These are phyloP conservation scores for Lolium perenne DNA, from an alignment of 176 grass and related monocot genomes.

Conservation along the genomic window DNA sequence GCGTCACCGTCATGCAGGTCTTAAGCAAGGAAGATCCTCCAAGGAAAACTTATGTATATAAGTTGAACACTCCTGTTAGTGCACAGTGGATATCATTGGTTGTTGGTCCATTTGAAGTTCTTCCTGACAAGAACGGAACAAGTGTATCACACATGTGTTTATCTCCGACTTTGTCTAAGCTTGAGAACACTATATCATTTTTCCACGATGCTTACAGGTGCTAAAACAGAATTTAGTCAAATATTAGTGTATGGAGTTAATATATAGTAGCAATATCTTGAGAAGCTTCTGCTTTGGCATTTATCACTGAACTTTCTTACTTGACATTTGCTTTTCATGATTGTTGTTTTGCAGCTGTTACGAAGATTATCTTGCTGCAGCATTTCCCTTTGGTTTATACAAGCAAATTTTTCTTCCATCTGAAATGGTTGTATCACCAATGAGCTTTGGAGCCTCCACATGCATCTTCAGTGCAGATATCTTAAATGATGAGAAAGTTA, in stretches of 20 bases:
- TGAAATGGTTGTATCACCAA: constrained; percentile 69
- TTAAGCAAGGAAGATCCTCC: constrained; percentile 89
- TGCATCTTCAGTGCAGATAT: constrained; percentile 90
- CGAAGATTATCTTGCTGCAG: constrained; percentile 83
- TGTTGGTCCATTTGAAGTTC: constrained; percentile 93
- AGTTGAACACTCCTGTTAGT: constrained; percentile 83
- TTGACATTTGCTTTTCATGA: constrained; percentile 38
- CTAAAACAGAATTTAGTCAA: constrained; percentile 14
- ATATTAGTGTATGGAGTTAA: constrained; percentile 12
- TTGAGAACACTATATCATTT: constrained; percentile 86
- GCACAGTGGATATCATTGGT: constrained; percentile 94
- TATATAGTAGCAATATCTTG: constrained; percentile 14
- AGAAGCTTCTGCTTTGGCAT: constrained; percentile 38
- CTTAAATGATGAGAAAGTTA: constrained; percentile 85
- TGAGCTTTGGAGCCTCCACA: constrained; percentile 84
- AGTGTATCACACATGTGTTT: constrained; percentile 85
- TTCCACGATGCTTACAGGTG: constrained; percentile 95
- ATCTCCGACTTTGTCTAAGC: constrained; percentile 69
- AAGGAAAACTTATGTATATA: constrained; percentile 95
- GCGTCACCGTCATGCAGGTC: constrained; percentile 66
- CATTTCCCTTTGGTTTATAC: constrained; percentile 92
- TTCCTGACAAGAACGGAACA: constrained; percentile 73
- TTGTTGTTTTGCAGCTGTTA: constrained; percentile 73
- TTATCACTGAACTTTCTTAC: constrained; percentile 30
- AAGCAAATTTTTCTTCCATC: constrained; percentile 91